phyloP scores from a whole-genome alignment of 1,284 basidiomycete genomes.

The Phlebopus sp. region DNA sequence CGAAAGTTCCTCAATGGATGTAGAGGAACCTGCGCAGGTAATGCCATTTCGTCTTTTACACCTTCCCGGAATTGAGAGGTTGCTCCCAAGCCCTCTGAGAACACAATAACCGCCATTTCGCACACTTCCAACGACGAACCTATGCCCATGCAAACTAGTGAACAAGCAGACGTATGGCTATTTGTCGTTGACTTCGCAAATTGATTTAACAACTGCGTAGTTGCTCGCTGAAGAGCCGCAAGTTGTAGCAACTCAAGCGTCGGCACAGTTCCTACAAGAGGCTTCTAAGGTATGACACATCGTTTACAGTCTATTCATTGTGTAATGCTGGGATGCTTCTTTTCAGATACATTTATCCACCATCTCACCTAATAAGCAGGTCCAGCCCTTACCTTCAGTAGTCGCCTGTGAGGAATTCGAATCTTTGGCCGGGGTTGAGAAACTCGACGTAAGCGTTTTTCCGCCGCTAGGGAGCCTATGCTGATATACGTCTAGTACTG shows the following conservation, averaged over 20 bases:
- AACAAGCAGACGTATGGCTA: slow-evolving; percentile 27
- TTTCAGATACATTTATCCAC: slow-evolving; percentile 25
- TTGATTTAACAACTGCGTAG: slow-evolving; percentile 20
- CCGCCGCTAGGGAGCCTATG: not conserved
- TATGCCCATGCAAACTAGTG: slow-evolving; percentile 14
- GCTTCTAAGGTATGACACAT: slow-evolving; percentile 13
- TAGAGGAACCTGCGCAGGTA: slow-evolving; percentile 21
- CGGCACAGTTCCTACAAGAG: slow-evolving; percentile 24
- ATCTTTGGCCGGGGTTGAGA: slow-evolving; percentile 50
- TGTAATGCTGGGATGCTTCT: slow-evolving; percentile 14
- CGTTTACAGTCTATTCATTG: slow-evolving; percentile 3
- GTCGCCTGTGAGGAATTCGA: slow-evolving; percentile 49
- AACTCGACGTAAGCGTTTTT: slow-evolving; percentile 47
- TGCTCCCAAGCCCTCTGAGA: slow-evolving; percentile 1
- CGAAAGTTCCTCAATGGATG: slow-evolving; percentile 14
- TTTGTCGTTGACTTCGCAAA: slow-evolving; percentile 12
- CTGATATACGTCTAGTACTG: slow-evolving; percentile 53
- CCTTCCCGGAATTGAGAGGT: not conserved
- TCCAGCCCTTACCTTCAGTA: slow-evolving; percentile 17
- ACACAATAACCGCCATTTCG: slow-evolving; percentile 8
- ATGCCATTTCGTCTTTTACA: slow-evolving; percentile 1
- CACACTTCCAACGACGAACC: slow-evolving; percentile 14
- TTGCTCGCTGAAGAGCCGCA: slow-evolving; percentile 31
- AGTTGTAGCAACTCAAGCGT: slow-evolving; percentile 31
- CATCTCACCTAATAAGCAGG: slow-evolving; percentile 15